Base-by-base conservation (phyloP, 1,284 basidiomycete species). In the Papiliotrema terrestris region DNA sequence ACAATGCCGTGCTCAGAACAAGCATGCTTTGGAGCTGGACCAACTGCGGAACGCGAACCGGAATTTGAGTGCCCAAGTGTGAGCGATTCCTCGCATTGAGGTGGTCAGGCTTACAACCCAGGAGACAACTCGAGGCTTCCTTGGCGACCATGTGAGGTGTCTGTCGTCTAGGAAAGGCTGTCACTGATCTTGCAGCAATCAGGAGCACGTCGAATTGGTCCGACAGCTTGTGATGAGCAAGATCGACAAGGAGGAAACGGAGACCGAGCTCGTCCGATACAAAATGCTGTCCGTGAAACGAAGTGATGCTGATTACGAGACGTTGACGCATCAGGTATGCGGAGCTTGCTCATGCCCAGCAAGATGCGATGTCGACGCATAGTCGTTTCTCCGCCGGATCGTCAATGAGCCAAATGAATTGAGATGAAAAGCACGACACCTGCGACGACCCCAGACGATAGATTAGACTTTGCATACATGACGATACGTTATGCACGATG, bases 141-240 rank as follows among this genome's bases (percentile, higher is more conserved):
- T 76, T 95, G 43, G 84, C 88, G 8, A 86, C 90, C 63, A 78
- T 95, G 58, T 93, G 86, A 67, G 75, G 81, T 2, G 88, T 39
- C 35, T 26, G 17, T 17, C 11, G 23, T n/a, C n/a, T n/a, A n/a
- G n/a, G n/a, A n/a, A n/a, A n/a, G 47, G n/a, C 3, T 32, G 42
- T 22, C 13, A 36, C 36, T 37, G 23, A 14, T 47, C 17, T 22
- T 8, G 11, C 46, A 72, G 68, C 55, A 75, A 76, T 61, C 65
- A 67, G 47, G 72, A 77, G 55, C 76, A 77, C 52, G 78, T 79
- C 56, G 77, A 72, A 42, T 56, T 74, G 15, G 76, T 95, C 82
- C 92, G 93, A 66, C 88, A 95, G 71, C 83, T 96, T 3, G 93
- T 97, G 4, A 89, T 86, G 78, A 81, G 85, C 56, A 84, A 92